Evolutionary conservation across 768 basidiomycete genomes (phyloP), one percentile per base, ranked within the genome.

Genomic region (Galerina marginata): DNA sequence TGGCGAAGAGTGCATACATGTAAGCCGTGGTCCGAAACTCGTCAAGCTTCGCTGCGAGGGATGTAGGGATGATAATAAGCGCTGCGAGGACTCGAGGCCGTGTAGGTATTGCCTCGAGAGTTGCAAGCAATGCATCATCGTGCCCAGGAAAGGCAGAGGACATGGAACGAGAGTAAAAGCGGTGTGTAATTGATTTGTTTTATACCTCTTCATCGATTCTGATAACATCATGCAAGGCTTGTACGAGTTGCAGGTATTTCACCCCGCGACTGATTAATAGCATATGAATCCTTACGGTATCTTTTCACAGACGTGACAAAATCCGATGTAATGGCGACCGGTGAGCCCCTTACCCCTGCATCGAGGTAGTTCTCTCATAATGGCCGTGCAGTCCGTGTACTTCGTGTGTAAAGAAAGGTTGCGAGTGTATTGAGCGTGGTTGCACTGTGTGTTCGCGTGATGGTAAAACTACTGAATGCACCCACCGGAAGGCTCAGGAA

Each of bases 81-180:
- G 80, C 46, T 88, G 86, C 64, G 87, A 88, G 69, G 86, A 88
- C 15, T 72, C 74, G 6, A 76, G 86, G 43, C 87, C 87, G 3
- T 88, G 86, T 71, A 73, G 68, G 54, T 77, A 79, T 58, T 88
- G 86, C 64, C 67, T 80, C 23, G 80, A 84, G 23, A 69, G 72
- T 54, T 77, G 74, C 14, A 80, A 74, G 61, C 75, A 79, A 43
- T 89, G 87, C 64, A 66, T 83, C 56, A 81, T 74, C 25, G 74
- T 80, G 4, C 80, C 82, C 10, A 74, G 84, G 56, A 85, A 81
- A 67, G 84, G 84, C 9, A 78, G 80, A 64, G 86, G 86, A 1
- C 84, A 83, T 50, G 87, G 86, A 23, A 81, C 81, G 23, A 80
- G 87, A 43, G 86, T 86, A 15, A 88, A 86, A 72, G 79, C 81